Evolutionary conservation across 805 yeast genomes (phyloP), one percentile per base, ranked within the genome.

Genomic region (Saccharomycopsis schoenii): DNA sequence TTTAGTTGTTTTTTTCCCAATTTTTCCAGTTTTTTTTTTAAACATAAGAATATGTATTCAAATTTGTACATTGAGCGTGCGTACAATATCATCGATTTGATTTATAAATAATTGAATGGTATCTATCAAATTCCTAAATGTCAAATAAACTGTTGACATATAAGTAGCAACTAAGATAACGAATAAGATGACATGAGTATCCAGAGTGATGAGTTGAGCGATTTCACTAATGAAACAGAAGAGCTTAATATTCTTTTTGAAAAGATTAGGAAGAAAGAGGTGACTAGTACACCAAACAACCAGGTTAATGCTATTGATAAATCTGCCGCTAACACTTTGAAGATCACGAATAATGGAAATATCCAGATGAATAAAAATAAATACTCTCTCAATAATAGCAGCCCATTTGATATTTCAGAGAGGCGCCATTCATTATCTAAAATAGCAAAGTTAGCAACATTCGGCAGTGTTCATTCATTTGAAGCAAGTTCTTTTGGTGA

Each of bases 121-220:
- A 29, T 29, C 34, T 29, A 29, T 29, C 34, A 29, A 29, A 29
- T 29, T 29, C 34, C 34, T 29, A 29, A 3, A 29, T 29, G 6
- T 29, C 34, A 29, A 29, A 29, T 29, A 29, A 29, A 29, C 34
- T 29, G 34, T 29, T 29, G 34, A 29, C 3, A 29, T 4, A 29
- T 29, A 29, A 29, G 34, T 6, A 29, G 6, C 34, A 29, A 29
- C 6, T 6, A 29, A 29, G 34, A 29, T 21, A 47, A 47, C 24
- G 9, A 47, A 11, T 47, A 57, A 57, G 10, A 58, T 58, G 58
- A 41, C 25, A 62, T 62, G 65, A 62, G 62, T 34, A 60, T 62
- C 24, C 57, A 55, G 39, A 63, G 65, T 51, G 65, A 63, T 43
- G 56, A 43, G 21, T 40, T 61, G 17, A 63, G 65, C 34, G 65